Conservation (phyloP, 176 grass and related monocot genomes). For the Phoenix dactylifera region DNA sequence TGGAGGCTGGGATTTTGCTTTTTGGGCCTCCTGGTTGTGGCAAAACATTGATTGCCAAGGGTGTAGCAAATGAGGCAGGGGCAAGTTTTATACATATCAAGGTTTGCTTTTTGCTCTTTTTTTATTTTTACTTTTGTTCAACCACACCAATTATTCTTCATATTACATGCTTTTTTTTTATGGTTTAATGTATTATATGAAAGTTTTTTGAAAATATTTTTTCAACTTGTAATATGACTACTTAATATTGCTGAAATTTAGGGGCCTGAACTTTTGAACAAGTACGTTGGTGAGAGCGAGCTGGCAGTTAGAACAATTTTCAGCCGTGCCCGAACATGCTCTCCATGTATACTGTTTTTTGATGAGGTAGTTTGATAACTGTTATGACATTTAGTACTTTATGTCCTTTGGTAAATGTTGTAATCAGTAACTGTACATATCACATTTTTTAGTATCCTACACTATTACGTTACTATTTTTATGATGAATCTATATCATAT, state of each 20-base stretch:
- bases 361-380: constrained; percentile 54
- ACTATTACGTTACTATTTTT: no score
- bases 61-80: constrained; percentile 90
- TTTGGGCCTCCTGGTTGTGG: constrained; percentile 96
- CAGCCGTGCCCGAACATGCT: constrained; percentile 68
- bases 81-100: constrained; percentile 98
- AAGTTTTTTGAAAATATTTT: not conserved
- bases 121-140: not conserved
- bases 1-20: constrained; percentile 79
- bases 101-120: constrained; percentile 30
- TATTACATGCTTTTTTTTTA: constrained; percentile 4
- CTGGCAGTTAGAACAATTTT: constrained; percentile 90
- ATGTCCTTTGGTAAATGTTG: no score
- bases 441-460: no score
- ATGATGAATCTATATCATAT: no score
- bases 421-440: no score
- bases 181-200: not conserved
- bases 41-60: constrained; percentile 98
- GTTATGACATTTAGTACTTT: no score
- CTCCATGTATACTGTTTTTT: constrained; percentile 89
- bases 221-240: no score
- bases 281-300: constrained; percentile 98
- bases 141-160: not conserved
- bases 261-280: constrained; percentile 94
- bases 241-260: constrained; percentile 21